These are phyloP conservation scores for Austroboletus olivaceoglutinosus DNA, from an alignment of 1,284 basidiomycete species.

Conservation along the genomic window DNA sequence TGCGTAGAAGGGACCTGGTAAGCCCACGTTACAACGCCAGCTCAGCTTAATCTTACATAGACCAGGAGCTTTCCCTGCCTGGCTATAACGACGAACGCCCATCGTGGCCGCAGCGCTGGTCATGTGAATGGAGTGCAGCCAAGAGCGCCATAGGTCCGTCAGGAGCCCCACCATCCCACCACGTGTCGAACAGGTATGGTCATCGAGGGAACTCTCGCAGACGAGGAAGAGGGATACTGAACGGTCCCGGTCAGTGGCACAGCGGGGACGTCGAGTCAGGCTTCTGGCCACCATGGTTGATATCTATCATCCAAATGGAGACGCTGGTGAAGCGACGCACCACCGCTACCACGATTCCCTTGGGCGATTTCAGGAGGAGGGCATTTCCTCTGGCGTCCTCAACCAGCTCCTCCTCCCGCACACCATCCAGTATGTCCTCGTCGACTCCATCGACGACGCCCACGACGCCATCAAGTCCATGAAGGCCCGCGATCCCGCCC, in stretches of 20 bases:
- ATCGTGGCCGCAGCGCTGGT: slow-evolving; percentile 46
- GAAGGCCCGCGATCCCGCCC: slow-evolving; percentile 54
- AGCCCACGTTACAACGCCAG: too few species aligned
- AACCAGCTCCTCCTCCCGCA: slow-evolving; percentile 87
- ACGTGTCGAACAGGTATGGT: slow-evolving; percentile 1
- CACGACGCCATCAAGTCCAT: slow-evolving; percentile 91
- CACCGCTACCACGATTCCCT: not conserved
- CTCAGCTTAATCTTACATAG: too few species aligned
- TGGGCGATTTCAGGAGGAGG: too few species aligned
- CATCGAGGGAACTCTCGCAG: slow-evolving; percentile 1
- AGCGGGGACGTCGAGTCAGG: not conserved
- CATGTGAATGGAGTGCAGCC: slow-evolving; percentile 5
- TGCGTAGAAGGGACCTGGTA: too few species aligned
- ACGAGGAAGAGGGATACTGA: slow-evolving; percentile 7
- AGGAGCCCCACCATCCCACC: not conserved
- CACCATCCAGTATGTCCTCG: slow-evolving; percentile 67
- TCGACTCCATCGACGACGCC: slow-evolving; percentile 75
- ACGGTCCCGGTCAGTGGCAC: slow-evolving; percentile 6
- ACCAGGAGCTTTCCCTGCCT: slow-evolving; percentile 31
- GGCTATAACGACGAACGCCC: slow-evolving; percentile 68
- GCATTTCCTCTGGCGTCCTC: too few species aligned
- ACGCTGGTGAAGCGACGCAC: slow-evolving; percentile 1
- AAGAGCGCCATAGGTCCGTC: slow-evolving; percentile 2
- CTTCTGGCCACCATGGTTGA: not conserved
- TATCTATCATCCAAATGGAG: slow-evolving; percentile 4